Evolutionary conservation across 352 stramenopile species (phyloP).

Genomic region (Pilasporangium apinafurcum): DNA sequence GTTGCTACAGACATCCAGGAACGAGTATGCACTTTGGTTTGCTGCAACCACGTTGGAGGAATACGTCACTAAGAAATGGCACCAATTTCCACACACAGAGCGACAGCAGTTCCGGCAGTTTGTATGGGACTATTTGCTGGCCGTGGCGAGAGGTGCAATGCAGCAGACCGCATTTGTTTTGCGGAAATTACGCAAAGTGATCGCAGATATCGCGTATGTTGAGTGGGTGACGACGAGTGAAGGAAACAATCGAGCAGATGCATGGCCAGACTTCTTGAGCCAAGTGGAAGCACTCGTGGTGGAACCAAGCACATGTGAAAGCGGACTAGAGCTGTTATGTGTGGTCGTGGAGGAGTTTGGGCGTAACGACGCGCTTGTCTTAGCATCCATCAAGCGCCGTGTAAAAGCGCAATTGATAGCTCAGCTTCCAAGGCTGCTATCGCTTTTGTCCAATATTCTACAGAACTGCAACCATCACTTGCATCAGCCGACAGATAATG

Average conservation of each 20-base stretch:
- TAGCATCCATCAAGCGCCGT: conserved; percentile 38
- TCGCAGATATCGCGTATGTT: conserved; percentile 59
- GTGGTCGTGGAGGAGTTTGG: conserved; percentile 72
- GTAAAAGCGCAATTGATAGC: conserved; percentile 29
- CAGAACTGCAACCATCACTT: conserved; percentile 32
- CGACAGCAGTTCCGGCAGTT: conserved; percentile 49
- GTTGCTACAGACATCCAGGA: conserved; percentile 47
- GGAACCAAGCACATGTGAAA: conserved; percentile 27
- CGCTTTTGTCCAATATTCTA: conserved; percentile 44
- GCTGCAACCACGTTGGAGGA: conserved; percentile 64
- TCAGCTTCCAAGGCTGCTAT: conserved; percentile 41
- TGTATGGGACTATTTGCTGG: conserved; percentile 51
- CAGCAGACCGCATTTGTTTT: conserved; percentile 45
- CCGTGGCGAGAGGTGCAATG: not conserved
- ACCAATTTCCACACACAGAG: conserved; percentile 29
- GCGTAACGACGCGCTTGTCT: conserved; percentile 47
- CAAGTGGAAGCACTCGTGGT: conserved; percentile 55
- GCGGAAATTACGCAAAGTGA: conserved; percentile 64
- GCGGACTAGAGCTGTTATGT: conserved; percentile 46
- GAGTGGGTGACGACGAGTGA: conserved; percentile 30
- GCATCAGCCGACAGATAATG: conserved; percentile 12
- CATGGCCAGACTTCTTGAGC: conserved; percentile 59
- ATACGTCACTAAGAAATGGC: conserved; percentile 61
- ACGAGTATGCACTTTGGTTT: conserved; percentile 79
- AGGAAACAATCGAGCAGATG: not conserved